phyloP scores from a whole-genome alignment of 1,284 basidiomycete genomes.

The Ganoderma sinense region DNA sequence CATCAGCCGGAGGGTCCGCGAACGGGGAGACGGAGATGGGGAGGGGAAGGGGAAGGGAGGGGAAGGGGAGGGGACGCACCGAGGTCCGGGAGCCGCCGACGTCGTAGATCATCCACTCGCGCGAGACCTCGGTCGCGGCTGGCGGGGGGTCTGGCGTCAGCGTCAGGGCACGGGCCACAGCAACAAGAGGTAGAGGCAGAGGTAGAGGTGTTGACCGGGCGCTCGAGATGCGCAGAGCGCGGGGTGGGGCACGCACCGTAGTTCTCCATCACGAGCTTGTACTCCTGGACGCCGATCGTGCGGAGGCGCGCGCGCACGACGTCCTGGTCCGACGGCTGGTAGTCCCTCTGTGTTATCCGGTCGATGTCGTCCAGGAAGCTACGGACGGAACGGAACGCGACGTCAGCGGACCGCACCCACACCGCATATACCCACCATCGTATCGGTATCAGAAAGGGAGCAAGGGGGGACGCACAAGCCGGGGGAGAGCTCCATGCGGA shows the following conservation, averaged over 20 bases:
- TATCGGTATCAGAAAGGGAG: background rate
- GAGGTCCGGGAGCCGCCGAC: constrained; percentile 46
- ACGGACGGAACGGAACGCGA: constrained; percentile 35
- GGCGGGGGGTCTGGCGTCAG: constrained; percentile 1
- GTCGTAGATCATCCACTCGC: constrained; percentile 49
- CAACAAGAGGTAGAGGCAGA: too few relatives aligned
- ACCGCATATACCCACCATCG: background rate
- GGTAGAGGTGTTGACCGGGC: background rate
- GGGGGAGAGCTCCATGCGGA: constrained; percentile 66
- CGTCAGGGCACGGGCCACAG: background rate
- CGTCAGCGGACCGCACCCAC: constrained; percentile 2
- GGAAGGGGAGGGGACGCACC: constrained; percentile 27
- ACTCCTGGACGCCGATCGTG: constrained; percentile 49
- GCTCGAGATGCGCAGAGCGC: background rate
- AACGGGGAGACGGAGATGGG: background rate
- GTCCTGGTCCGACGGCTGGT: constrained; percentile 75
- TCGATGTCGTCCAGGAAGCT: constrained; percentile 68
- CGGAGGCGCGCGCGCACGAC: constrained; percentile 73
- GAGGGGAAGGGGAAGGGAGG: background rate
- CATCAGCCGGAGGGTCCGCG: background rate
- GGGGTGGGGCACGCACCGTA: constrained; percentile 23
- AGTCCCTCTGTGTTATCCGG: constrained; percentile 64
- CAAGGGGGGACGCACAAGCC: constrained; percentile 64
- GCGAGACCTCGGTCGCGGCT: constrained; percentile 26
- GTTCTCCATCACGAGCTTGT: constrained; percentile 43